phyloP scores from a whole-genome alignment of 768 basidiomycete species.

The Tulasnella sp. region DNA sequence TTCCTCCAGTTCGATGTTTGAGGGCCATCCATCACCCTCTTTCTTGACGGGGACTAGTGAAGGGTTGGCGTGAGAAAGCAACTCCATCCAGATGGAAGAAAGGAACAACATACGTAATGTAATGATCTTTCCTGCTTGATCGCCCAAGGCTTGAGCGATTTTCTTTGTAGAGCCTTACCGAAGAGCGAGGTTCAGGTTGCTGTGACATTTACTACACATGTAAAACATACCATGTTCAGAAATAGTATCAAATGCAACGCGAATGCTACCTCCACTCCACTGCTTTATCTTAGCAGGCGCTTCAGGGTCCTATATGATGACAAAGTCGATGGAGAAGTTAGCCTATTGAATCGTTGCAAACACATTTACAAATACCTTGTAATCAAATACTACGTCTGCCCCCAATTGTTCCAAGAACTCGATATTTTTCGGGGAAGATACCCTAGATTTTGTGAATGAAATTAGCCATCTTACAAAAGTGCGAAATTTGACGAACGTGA shows the following conservation, averaged over 20 bases:
- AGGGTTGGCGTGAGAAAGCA: background rate
- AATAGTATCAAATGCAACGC: conserved; percentile 1
- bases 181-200: background rate
- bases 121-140: conserved; percentile 4
- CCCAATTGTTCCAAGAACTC: conserved; percentile 30
- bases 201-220: background rate
- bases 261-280: conserved; percentile 5
- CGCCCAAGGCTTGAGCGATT: background rate
- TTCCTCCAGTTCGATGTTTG: background rate
- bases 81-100: background rate
- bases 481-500: conserved; percentile 22
- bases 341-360: background rate
- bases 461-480: no score
- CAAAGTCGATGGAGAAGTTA: background rate
- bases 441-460: conserved; percentile 14
- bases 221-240: conserved; percentile 7
- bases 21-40: background rate
- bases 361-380: conserved; percentile 22
- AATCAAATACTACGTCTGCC: conserved; percentile 33
- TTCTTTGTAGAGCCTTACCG: conserved; percentile 4
- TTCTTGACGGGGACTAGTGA: background rate
- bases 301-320: conserved; percentile 4
- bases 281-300: conserved; percentile 4
- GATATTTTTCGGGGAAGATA: conserved; percentile 32
- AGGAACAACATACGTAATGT: background rate